These are phyloP conservation scores for Yarrowia sp. DNA, from an alignment of 805 yeast species.

Conservation along the genomic window DNA sequence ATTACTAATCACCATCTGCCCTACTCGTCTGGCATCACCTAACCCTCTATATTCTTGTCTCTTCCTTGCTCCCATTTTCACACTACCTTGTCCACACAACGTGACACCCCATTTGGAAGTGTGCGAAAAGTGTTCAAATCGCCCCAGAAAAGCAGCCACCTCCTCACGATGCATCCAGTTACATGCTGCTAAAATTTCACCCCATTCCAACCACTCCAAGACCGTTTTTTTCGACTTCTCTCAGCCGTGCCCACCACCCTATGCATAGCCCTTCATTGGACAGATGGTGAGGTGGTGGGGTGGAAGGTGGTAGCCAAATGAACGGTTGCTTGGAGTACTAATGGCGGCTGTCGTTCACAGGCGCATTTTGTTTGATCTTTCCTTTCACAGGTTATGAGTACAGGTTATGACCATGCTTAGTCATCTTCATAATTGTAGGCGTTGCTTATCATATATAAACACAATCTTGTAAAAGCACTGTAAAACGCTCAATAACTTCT, in stretches of 20 bases:
- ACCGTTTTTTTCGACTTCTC: not conserved
- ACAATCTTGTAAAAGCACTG: not conserved
- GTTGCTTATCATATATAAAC: not conserved
- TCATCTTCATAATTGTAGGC: too few relatives aligned
- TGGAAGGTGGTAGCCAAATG: too few relatives aligned
- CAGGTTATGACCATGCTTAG: too few relatives aligned
- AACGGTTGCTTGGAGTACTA: too few relatives aligned
- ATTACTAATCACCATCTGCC: too few relatives aligned
- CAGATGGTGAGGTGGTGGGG: too few relatives aligned
- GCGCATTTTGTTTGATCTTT: too few relatives aligned
- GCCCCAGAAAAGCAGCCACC: too few relatives aligned
- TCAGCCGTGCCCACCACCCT: slow-evolving; percentile 12
- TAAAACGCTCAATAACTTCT: not conserved
- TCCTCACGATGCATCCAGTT: too few relatives aligned
- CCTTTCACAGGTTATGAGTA: too few relatives aligned
- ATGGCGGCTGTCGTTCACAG: too few relatives aligned
- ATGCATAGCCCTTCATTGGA: slow-evolving; percentile 13
- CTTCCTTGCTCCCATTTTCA: slow-evolving; percentile 3
- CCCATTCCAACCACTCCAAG: not conserved
- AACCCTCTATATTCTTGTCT: not conserved
- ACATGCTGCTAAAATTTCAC: not conserved
- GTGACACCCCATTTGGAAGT: not conserved
- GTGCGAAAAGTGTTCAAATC: too few relatives aligned
- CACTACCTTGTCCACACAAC: not conserved
- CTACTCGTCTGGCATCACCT: not conserved